Evolutionary conservation across 164 flowering plant genomes (phyloP), one percentile per base, ranked within the genome.

Genomic region (Stephania yunnanensis): DNA sequence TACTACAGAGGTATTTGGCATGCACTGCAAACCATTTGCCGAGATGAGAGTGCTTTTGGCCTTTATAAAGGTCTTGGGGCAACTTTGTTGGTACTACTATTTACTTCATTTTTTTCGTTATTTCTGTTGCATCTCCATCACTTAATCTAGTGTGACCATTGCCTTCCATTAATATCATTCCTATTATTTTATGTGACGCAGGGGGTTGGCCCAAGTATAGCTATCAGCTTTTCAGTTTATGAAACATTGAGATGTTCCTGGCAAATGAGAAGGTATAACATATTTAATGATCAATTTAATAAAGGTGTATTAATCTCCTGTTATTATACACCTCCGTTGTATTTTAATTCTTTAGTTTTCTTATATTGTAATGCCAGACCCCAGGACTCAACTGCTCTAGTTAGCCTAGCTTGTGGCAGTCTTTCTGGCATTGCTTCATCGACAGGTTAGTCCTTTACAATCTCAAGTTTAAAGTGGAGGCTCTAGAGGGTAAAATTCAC

Each of bases 121-220:
- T 72, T 5, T 25, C 22, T 11, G 31, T 50, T 12, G 15, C 25
- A 31, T 31, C 30, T 55, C 45, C 48, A 45, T 20, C 65, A 44
- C 19, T 76, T 42, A 20, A 11, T 19, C 58, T 7, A n/a, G 20
- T 36, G 44, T 68, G 44, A 67, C 3, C 4, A 67, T 29, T 17
- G 1, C 20, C 71, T 78, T 46, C 63, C 73, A 10, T 70, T 4
- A 46, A 5, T 69, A 44, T 42, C 11, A 13, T 70, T 70, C n/a
- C 19, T 9, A 50, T 19, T 61, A 15, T 50, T 48, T 74, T 75
- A 0, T 67, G 1, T 75, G 65, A 46, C 84, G 83, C 88, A 93
- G 97, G 94, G 95, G 58, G 95, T 93, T 83, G 97, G 94, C 20
- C 95, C 95, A 0, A 90, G 86, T 77, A 78, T 93, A 82, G 95